A percentile compares a stretch with the other conserved stretches of the same genome.
Evolutionary conservation across 441 rosid species (phyloP).

Genomic region (Pelargonium cotyledonis): DNA sequence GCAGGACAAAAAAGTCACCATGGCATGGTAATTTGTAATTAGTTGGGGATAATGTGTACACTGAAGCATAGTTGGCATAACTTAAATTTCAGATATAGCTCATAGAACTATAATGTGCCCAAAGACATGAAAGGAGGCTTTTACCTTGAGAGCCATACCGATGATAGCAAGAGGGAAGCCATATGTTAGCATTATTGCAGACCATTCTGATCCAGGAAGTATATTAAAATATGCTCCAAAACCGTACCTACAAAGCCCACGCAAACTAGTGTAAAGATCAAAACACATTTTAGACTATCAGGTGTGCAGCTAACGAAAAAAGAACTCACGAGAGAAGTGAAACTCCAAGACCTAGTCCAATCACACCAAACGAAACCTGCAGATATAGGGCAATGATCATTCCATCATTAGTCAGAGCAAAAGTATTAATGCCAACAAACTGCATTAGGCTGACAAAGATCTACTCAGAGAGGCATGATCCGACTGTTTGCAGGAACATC

Average conservation of each 20-base stretch:
- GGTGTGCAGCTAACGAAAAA: not conserved
- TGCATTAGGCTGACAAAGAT: too few species aligned
- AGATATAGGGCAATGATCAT: constrained; percentile 7
- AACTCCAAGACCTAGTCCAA: constrained; percentile 71
- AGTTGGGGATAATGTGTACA: not conserved
- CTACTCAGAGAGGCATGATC: too few species aligned
- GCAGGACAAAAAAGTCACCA: not conserved
- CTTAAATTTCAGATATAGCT: constrained; percentile 7
- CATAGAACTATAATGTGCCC: not conserved
- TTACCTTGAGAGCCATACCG: constrained; percentile 97
- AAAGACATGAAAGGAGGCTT: constrained; percentile 14
- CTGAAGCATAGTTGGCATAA: not conserved
- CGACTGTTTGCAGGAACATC: too few species aligned
- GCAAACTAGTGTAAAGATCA: constrained; percentile 10
- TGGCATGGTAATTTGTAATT: not conserved
- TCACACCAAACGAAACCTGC: constrained; percentile 87
- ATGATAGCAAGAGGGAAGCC: constrained; percentile 95
- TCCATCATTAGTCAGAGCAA: not conserved
- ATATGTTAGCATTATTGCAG: constrained; percentile 87
- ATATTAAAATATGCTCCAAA: constrained; percentile 90
- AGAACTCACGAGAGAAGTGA: constrained; percentile 72
- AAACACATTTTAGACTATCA: constrained; percentile 12
- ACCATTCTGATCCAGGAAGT: constrained; percentile 96
- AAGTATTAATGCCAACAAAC: too few species aligned
- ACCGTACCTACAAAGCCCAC: constrained; percentile 54